Conservation (phyloP, 129 eudicot genomes). For the Helianthus annuus region HanXRQr2.0-SUNRISE NC_035441.2:111757235-111757734, state of each 20-base stretch:
- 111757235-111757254: conserved; percentile 89
- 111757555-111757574: conserved; percentile 61
- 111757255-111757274: conserved; percentile 94
- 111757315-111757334: conserved; percentile 90
- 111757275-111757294: conserved; percentile 79
- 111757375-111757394: conserved; percentile 99
- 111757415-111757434: background rate
- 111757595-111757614: conserved; percentile 79
- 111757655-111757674: conserved; percentile 97
- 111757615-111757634: conserved; percentile 75
- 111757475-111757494: conserved; percentile 97
- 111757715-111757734: conserved; percentile 2
- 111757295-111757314: conserved; percentile 96
- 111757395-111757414: conserved; percentile 48
- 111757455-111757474: conserved; percentile 18
- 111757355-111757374: conserved; percentile 79
- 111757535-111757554: conserved; percentile 43
- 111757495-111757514: conserved; percentile 92
- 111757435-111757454: background rate
- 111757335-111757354: conserved; percentile 80
- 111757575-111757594: conserved; percentile 80
- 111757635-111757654: conserved; percentile 90
- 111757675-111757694: conserved; percentile 67
- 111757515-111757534: conserved; percentile 82
- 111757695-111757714: background rate